Evolutionary conservation across 805 yeast genomes (phyloP).

Genomic region (Saturnispora mendoncae): DNA sequence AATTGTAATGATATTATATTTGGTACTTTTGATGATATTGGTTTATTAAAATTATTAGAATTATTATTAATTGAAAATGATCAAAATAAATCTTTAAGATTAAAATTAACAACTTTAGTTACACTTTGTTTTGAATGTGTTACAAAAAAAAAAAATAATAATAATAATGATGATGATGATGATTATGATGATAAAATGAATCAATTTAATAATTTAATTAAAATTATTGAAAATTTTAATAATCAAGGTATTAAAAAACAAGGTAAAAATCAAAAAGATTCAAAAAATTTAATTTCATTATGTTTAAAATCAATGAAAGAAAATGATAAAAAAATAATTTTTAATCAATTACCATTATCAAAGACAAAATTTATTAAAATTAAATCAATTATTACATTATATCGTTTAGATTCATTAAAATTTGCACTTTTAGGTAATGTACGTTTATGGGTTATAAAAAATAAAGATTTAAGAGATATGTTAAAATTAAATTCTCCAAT

Average conservation of each 20-base stretch:
- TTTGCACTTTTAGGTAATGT: slow-evolving; percentile 47
- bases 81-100: slow-evolving; percentile 2
- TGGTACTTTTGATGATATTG: slow-evolving; percentile 10
- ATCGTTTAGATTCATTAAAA: slow-evolving; percentile 39
- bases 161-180: neutral
- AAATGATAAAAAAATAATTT: slow-evolving; percentile 21
- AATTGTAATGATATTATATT: slow-evolving; percentile 21
- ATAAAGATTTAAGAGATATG: slow-evolving; percentile 19
- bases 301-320: slow-evolving; percentile 2
- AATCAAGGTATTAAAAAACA: slow-evolving; percentile 47
- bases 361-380: slow-evolving; percentile 39
- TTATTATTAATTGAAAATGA: slow-evolving; percentile 18
- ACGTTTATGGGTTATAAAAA: slow-evolving; percentile 37
- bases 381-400: slow-evolving; percentile 42
- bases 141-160: slow-evolving; percentile 17
- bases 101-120: slow-evolving; percentile 46
- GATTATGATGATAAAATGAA: slow-evolving; percentile 31
- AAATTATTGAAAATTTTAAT: slow-evolving; percentile 34
- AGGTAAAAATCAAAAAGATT: slow-evolving; percentile 33
- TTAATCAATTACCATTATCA: slow-evolving; percentile 30
- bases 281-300: neutral
- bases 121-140: slow-evolving; percentile 50
- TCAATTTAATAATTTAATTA: slow-evolving; percentile 36
- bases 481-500: slow-evolving; percentile 9
- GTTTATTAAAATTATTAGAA: slow-evolving; percentile 19